Percentiles rank a stretch among this genome's conserved stretches.
Evolutionary conservation across 208 protist species (phyloP).

Genomic region (Jaenimonas drosophilae): DNA sequence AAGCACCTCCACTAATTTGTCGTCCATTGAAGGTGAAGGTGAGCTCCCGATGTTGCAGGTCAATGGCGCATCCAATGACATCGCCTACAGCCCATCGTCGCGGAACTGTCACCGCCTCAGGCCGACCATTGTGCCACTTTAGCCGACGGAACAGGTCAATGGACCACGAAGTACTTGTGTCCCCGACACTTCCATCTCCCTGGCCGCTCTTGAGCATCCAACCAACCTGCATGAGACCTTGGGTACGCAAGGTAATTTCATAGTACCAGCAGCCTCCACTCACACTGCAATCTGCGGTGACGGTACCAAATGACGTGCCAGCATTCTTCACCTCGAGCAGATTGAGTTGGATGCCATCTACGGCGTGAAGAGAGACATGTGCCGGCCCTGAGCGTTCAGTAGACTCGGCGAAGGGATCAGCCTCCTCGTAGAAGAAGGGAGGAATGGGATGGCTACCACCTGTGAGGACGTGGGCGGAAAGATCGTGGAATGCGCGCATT

Average conservation of each 20-base stretch:
- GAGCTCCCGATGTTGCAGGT: constrained; percentile 62
- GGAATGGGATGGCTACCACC: constrained; percentile 45
- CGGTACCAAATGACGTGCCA: constrained; percentile 56
- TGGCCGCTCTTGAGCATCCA: constrained; percentile 42
- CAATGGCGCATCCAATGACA: constrained; percentile 85
- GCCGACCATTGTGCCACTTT: constrained; percentile 78
- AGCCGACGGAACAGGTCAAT: constrained; percentile 82
- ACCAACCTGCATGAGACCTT: constrained; percentile 89
- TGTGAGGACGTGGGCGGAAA: constrained; percentile 62
- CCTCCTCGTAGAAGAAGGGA: constrained; percentile 81
- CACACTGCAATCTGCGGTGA: constrained; percentile 71
- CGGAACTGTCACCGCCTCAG: constrained; percentile 37
- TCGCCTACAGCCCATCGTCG: constrained; percentile 76
- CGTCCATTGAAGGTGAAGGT: constrained; percentile 78
- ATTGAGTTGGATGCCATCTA: constrained; percentile 58
- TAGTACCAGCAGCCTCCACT: constrained; percentile 83
- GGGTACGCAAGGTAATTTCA: constrained; percentile 79
- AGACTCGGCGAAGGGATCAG: constrained; percentile 71
- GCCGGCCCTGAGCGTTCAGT: constrained; percentile 65
- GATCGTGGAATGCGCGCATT: constrained; percentile 78
- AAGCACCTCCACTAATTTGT: constrained; percentile 24
- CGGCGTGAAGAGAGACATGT: constrained; percentile 74
- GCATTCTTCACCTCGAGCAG: constrained; percentile 67
- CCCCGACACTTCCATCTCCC: constrained; percentile 55
- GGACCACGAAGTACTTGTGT: constrained; percentile 74